Conservation (phyloP, 73 alveolate species). For the Paramecium pentaurelia region DNA sequence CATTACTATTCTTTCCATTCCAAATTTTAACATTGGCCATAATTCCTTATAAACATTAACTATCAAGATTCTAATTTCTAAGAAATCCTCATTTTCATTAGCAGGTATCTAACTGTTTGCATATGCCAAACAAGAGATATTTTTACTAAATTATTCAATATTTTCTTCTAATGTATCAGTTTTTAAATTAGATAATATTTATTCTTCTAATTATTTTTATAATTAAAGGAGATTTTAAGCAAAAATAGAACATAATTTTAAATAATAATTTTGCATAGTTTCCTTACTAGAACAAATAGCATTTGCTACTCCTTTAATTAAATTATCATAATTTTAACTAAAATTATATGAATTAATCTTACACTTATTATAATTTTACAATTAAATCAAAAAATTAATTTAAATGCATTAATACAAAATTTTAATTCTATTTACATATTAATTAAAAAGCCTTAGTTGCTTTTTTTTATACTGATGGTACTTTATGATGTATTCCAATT, state of each 20-base stretch:
- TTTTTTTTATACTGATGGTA: background rate
- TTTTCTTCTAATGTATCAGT: background rate
- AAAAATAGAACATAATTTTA: background rate
- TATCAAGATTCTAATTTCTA: background rate
- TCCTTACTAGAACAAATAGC: conserved; percentile 7
- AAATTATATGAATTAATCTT: background rate
- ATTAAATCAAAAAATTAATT: background rate
- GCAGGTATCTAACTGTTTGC: background rate
- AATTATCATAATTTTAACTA: conserved; percentile 1
- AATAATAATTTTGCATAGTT: background rate
- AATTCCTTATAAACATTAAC: background rate
- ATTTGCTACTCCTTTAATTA: conserved; percentile 25
- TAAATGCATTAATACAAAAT: background rate
- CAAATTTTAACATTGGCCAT: conserved; percentile 26
- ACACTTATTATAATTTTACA: background rate
- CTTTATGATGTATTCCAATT: background rate
- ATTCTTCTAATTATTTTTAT: background rate
- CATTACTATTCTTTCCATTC: background rate
- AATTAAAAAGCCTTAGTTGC: conserved; percentile 30
- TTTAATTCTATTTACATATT: background rate
- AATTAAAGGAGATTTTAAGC: background rate
- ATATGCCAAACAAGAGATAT: background rate
- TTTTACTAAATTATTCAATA: background rate
- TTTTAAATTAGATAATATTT: background rate
- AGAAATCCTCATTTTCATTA: background rate